Percentiles rank a stretch among this genome's conserved stretches.
These are phyloP conservation scores for Colletotrichum tropicicola DNA, from an alignment of 2,329 filamentous ascomycete species.

Conservation along the genomic window DNA sequence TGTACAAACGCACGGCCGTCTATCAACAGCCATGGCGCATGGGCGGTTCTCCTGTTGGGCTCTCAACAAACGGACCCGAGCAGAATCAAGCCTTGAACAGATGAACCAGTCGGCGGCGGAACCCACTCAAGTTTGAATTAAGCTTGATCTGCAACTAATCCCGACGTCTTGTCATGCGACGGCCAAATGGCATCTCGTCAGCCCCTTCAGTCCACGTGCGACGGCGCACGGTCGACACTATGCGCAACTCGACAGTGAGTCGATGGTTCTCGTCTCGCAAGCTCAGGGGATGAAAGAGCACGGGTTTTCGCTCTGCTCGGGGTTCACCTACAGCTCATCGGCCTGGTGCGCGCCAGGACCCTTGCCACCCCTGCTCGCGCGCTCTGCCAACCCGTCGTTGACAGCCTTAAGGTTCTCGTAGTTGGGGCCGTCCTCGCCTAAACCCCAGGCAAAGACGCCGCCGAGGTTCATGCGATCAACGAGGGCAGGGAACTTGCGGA, in stretches of 20 bases:
- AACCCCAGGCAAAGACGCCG: constrained; percentile 79
- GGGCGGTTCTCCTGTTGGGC: background rate
- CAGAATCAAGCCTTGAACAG: background rate
- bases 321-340: constrained; percentile 29
- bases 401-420: constrained; percentile 51
- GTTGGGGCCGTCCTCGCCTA: constrained; percentile 70
- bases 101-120: background rate
- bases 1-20: background rate
- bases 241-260: constrained; percentile 22
- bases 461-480: constrained; percentile 66
- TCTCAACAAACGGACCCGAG: background rate
- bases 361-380: background rate
- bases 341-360: constrained; percentile 5
- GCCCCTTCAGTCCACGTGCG: background rate
- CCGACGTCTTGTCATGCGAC: background rate
- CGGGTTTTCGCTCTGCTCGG: constrained; percentile 3
- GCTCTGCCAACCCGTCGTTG: constrained; percentile 34
- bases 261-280: constrained; percentile 1
- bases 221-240: constrained; percentile 12
- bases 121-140: background rate
- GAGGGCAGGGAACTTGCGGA: constrained; percentile 68
- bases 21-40: background rate
- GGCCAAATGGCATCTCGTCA: background rate
- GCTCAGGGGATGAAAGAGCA: background rate
- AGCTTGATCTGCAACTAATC: background rate